A percentile compares a stretch with the other conserved stretches of the same genome.
Conservation (phyloP, 805 yeast genomes). For the Candida tammaniensis region DNA sequence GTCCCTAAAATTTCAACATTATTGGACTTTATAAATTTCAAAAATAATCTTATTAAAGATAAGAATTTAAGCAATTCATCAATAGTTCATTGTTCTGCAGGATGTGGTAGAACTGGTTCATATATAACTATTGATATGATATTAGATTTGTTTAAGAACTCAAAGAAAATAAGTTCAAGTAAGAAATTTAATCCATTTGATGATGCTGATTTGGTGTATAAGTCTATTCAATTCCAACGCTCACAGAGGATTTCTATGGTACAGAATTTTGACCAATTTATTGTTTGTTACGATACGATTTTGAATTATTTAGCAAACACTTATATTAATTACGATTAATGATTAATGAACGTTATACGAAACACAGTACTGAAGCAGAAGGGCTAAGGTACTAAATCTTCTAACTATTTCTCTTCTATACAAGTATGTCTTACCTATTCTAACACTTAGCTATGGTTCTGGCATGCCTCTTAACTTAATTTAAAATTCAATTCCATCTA, state of each 20-base stretch:
- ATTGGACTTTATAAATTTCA: conserved; percentile 29
- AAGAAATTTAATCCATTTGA: conserved; percentile 18
- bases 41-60: conserved; percentile 22
- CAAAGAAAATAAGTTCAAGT: background rate
- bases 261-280: conserved; percentile 72
- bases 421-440: too few species aligned
- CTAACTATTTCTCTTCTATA: conserved; percentile 1
- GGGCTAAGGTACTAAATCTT: background rate
- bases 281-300: conserved; percentile 69
- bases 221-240: conserved; percentile 64
- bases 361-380: background rate
- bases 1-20: conserved; percentile 34
- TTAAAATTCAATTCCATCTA: too few species aligned
- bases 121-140: conserved; percentile 46
- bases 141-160: conserved; percentile 21
- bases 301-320: conserved; percentile 17
- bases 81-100: conserved; percentile 57
- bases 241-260: conserved; percentile 82
- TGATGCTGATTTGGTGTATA: conserved; percentile 54
- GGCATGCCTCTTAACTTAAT: too few species aligned
- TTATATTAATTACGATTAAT: conserved; percentile 6
- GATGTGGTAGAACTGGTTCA: conserved; percentile 59
- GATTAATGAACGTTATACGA: conserved; percentile 10
- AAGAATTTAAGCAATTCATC: conserved; percentile 12
- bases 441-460: too few species aligned